Evolutionary conservation across 1,284 basidiomycete genomes (phyloP), one percentile per base, ranked within the genome.

Genomic region (Polyporus tsugae): DNA sequence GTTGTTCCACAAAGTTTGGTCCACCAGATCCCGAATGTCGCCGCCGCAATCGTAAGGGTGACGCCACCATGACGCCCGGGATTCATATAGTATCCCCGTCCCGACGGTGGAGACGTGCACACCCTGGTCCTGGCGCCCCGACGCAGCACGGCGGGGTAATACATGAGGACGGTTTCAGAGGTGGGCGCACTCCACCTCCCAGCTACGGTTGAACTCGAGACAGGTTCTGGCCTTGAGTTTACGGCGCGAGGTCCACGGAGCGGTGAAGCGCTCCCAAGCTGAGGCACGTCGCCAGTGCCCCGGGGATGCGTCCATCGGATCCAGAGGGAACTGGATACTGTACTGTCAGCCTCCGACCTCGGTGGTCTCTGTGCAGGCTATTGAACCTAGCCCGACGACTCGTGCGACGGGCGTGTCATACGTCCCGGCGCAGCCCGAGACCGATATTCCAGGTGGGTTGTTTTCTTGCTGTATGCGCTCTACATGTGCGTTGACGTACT

Each of bases 41-140:
- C 55, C 55, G 38, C 13, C 22, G 25, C 36, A 39, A 25, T 60
- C 58, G 38, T 15, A 25, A 29, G 9, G 38, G 22, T 25, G 58
- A 39, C 58, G 36, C 38, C 13, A 29, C 22, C 9, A 29, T 60
- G 38, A 25, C 58, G 38, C 58, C 25, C 58, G 39, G 39, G n/a
- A 41, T 60, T 22, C 39, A 41, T 60, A 25, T 55, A 41, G 58
- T 13, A 39, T 41, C 29, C 39, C 55, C 58, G 58, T 60, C 58
- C 38, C 36, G 38, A 39, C 58, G 38, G 39, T 22, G 58, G 58
- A 41, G 52, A 33, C 6, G 22, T 17, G 38, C 22, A 10, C 22
- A 39, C n/a, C 38, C 5, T 41, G 6, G 22, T 22, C 38, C 36
- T 39, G 58, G 58, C 58, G 36, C 38, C 36, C 58, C 58, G 36